Evolutionary conservation across 495 filamentous ascomycete species (phyloP).

Genomic region (Rhypophila decipiens): DNA sequence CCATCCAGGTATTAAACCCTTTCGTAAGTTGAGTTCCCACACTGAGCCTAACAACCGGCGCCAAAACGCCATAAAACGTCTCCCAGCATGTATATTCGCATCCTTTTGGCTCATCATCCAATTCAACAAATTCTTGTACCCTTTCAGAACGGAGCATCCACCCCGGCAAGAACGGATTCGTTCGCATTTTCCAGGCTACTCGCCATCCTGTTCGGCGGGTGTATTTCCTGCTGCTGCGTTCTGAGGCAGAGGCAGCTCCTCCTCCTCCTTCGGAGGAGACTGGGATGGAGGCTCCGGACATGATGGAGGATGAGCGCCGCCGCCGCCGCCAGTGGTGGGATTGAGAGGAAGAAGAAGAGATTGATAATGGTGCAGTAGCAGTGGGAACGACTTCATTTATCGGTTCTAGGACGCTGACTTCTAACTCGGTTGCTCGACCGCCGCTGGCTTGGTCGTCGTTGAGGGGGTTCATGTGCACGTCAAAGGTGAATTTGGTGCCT

Average conservation of each 20-base stretch:
- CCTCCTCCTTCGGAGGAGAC: not conserved
- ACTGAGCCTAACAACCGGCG: constrained; percentile 13
- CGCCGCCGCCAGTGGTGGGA: not conserved
- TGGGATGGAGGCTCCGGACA: not conserved
- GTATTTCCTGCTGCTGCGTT: not conserved
- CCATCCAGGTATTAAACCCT: constrained; percentile 27
- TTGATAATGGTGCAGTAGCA: not conserved
- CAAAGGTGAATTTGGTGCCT: constrained; percentile 26
- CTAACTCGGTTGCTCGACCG: constrained; percentile 9
- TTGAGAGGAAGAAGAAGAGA: not conserved
- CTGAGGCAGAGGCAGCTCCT: not conserved
- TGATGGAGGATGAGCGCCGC: too few species aligned
- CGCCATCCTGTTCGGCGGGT: constrained; percentile 18
- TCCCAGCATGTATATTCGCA: constrained; percentile 32
- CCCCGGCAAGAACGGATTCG: constrained; percentile 9
- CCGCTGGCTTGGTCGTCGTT: not conserved
- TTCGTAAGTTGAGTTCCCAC: constrained; percentile 16
- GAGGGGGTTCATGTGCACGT: constrained; percentile 24
- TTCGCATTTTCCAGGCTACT: constrained; percentile 23
- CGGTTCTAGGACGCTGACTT: constrained; percentile 25
- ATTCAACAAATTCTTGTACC: constrained; percentile 32
- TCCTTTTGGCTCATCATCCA: constrained; percentile 4
- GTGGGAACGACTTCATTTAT: constrained; percentile 10
- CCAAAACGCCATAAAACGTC: constrained; percentile 34
- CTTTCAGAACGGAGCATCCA: constrained; percentile 29